Evolutionary conservation across 352 stramenopile species (phyloP), one percentile per base, ranked within the genome.

Genomic region (Phytophthora sojae): DNA sequence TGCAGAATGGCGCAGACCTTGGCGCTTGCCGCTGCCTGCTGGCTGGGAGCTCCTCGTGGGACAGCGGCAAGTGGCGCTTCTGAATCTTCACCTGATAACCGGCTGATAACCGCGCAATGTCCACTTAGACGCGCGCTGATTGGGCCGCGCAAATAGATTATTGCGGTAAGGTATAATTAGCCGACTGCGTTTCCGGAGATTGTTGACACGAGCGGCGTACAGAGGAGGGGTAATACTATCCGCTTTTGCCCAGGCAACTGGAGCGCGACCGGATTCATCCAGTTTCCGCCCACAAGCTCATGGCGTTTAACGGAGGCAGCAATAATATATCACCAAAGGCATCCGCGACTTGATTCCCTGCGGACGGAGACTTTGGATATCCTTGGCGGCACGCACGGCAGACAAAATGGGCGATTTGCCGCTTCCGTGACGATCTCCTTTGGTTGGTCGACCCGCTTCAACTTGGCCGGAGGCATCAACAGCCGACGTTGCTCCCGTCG

Each of bases 31-130:
- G 35, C 35, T 42, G 35, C 35, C 26, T 29, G 26, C 26, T 30
- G 35, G 37, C 50, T 55, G 50, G 47, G 21, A 39, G 57, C 26
- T 39, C 39, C 39, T 50, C 51, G 49, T 65, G 67, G 44, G 58
- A 75, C 58, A 70, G 37, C 54, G 45, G 29, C n/a, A 39, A 29
- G 66, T 8, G 30, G 23, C 30, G 7, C 49, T 51, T 11, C 12
- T 52, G 51, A 67, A 68, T 49, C 42, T 51, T 26, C 15, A 54
- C 62, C 21, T 21, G 21, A 21, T 21, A 21, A 0, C 21, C 21
- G 21, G 21, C 50, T 71, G 62, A 75, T 71, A 75, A 71, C 44
- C 6, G 37, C 37, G 37, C 7, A 53, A 50, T 69, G 60, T 57
- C 67, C 67, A 74, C 61, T 57, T 56, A 6, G 42, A 17, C 50